Percentiles rank a stretch among this genome's conserved stretches.
These are phyloP conservation scores for Copromyces sp. DNA, from an alignment of 495 filamentous ascomycete genomes.

Conservation along the genomic window DNA sequence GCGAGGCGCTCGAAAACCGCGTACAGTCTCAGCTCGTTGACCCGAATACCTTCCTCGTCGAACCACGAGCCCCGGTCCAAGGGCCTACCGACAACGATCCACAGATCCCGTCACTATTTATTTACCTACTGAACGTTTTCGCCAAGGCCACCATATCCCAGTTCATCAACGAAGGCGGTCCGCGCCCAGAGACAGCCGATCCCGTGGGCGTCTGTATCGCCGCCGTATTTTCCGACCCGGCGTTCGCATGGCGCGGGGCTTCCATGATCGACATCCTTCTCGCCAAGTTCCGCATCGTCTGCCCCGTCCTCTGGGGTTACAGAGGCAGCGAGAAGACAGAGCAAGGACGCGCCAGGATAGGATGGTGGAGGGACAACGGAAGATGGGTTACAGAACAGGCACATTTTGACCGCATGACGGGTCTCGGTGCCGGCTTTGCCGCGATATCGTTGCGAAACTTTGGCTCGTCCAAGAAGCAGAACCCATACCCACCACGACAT, in stretches of 20 bases:
- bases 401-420: constrained; percentile 75
- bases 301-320: constrained; percentile 82
- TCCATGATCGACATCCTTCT: constrained; percentile 78
- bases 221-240: constrained; percentile 58
- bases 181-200: constrained; percentile 62
- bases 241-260: constrained; percentile 57
- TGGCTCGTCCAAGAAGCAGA: constrained; percentile 47
- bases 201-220: constrained; percentile 69
- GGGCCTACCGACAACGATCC: constrained; percentile 44
- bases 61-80: constrained; percentile 43
- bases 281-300: constrained; percentile 72
- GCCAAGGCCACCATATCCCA: constrained; percentile 67
- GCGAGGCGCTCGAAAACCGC: constrained; percentile 28
- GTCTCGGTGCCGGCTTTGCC: constrained; percentile 73
- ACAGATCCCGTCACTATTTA: constrained; percentile 52
- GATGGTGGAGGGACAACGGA: constrained; percentile 56
- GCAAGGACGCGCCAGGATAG: constrained; percentile 55
- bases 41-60: constrained; percentile 55
- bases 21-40: constrained; percentile 50
- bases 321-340: constrained; percentile 65
- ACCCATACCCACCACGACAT: constrained; percentile 67
- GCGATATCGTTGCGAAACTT: constrained; percentile 76
- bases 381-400: constrained; percentile 53
- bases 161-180: constrained; percentile 62
- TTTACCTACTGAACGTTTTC: constrained; percentile 79